Percentiles rank a stretch among this genome's conserved stretches.
Conservation (phyloP, 1,284 basidiomycete species). For the Puccinia coronata region DNA sequence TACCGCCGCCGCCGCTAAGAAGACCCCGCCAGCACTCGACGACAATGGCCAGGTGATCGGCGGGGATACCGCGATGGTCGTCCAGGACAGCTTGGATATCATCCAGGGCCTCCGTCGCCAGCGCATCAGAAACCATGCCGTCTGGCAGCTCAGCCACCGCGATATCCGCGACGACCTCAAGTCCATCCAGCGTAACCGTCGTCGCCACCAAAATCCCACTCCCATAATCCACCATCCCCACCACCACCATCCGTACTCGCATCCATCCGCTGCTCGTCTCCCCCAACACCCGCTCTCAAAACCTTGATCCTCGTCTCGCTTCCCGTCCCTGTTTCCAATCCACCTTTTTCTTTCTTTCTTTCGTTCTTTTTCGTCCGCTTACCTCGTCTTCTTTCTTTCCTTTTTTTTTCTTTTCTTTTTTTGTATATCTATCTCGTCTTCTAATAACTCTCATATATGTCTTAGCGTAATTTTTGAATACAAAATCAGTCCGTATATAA, state of each 20-base stretch:
- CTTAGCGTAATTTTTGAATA: too few species aligned
- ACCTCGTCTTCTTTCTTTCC: too few species aligned
- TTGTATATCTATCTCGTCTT: background rate
- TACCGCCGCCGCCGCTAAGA: too few species aligned
- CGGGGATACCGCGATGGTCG: too few species aligned
- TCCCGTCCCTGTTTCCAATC: too few species aligned
- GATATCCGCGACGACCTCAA: constrained; percentile 10
- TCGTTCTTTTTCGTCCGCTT: too few species aligned
- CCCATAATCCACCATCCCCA: background rate
- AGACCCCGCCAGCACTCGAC: too few species aligned
- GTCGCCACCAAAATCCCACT: background rate
- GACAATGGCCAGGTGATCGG: too few species aligned
- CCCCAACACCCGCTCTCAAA: background rate
- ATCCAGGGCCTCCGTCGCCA: constrained; percentile 9
- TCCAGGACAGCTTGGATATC: background rate
- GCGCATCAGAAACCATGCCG: background rate
- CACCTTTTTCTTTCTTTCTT: too few species aligned
- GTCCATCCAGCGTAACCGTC: constrained; percentile 13
- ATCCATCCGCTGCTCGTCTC: background rate
- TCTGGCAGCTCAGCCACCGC: background rate
- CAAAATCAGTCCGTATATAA: too few species aligned
- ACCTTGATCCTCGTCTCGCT: background rate
- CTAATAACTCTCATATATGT: background rate
- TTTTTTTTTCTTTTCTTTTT: constrained; percentile 14
- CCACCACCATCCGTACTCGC: background rate